Evolutionary conservation across 495 filamentous ascomycete species (phyloP).

Genomic region (Choiromyces venosus): DNA sequence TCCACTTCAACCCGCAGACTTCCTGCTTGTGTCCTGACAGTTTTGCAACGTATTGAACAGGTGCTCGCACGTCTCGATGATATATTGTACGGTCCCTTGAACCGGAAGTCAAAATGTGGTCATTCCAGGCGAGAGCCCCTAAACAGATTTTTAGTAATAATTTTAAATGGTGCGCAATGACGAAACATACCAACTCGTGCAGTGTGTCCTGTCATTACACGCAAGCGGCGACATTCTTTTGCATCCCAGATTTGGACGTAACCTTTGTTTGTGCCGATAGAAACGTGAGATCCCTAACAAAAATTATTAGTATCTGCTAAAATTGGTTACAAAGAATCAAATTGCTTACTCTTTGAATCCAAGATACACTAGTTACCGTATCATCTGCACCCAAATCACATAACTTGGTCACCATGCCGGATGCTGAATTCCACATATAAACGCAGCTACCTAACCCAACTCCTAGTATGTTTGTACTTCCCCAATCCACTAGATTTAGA

Average conservation of each 20-base stretch:
- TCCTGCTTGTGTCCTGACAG: conserved; percentile 96
- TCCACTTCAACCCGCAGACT: conserved; percentile 97
- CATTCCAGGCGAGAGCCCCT: conserved; percentile 88
- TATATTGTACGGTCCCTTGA: conserved; percentile 89
- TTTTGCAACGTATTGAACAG: conserved; percentile 78
- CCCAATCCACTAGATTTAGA: conserved; percentile 95
- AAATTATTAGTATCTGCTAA: conserved; percentile 15
- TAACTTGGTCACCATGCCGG: conserved; percentile 80
- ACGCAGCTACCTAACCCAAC: conserved; percentile 88
- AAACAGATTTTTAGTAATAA: background rate
- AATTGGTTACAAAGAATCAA: conserved; percentile 3
- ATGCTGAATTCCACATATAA: conserved; percentile 97
- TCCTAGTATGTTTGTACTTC: conserved; percentile 85
- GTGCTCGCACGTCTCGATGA: conserved; percentile 91
- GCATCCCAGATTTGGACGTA: conserved; percentile 98
- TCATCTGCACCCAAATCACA: conserved; percentile 83
- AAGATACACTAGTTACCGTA: conserved; percentile 90
- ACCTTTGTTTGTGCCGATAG: conserved; percentile 89
- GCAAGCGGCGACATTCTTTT: conserved; percentile 69
- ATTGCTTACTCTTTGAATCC: conserved; percentile 71
- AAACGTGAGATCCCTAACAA: conserved; percentile 75
- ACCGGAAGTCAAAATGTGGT: conserved; percentile 92
- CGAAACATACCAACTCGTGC: conserved; percentile 62
- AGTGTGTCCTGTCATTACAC: conserved; percentile 95
- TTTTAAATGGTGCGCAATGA: background rate